A percentile compares a stretch with the other conserved stretches of the same genome.
Conservation (phyloP, 805 yeast genomes). For the Cyberlindnera suaveolens region DNA sequence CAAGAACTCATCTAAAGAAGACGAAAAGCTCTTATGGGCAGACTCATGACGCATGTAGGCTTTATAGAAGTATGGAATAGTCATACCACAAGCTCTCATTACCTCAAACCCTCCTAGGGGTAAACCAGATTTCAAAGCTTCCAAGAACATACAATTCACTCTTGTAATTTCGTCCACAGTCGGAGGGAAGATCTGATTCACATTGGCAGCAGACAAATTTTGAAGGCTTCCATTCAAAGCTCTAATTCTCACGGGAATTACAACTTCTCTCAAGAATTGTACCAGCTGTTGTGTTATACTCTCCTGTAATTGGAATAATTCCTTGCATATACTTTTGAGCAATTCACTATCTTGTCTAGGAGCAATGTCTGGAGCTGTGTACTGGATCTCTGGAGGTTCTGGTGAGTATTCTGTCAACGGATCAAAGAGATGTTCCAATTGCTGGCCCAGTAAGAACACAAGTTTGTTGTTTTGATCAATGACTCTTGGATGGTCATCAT, state of each 20-base stretch:
- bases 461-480: constrained; percentile 67
- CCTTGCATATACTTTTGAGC: constrained; percentile 52
- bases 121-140: constrained; percentile 60
- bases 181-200: constrained; percentile 85
- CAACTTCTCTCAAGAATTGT: constrained; percentile 66
- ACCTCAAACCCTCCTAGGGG: constrained; percentile 72
- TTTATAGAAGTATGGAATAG: constrained; percentile 86
- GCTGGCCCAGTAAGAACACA: constrained; percentile 76
- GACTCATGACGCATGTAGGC: constrained; percentile 94
- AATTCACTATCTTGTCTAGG: constrained; percentile 28
- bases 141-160: constrained; percentile 78
- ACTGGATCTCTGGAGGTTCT: constrained; percentile 69
- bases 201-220: constrained; percentile 51
- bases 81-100: constrained; percentile 70
- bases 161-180: constrained; percentile 92
- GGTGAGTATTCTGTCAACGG: constrained; percentile 91
- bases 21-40: constrained; percentile 63
- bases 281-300: constrained; percentile 64
- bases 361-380: constrained; percentile 47
- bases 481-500: constrained; percentile 44
- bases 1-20: constrained; percentile 37
- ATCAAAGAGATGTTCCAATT: constrained; percentile 81
- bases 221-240: constrained; percentile 52
- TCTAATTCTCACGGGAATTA: constrained; percentile 70
- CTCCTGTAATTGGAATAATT: constrained; percentile 65